Conservation (phyloP, 2,329 filamentous ascomycete species). For the Tympanopsis confertula region DNA sequence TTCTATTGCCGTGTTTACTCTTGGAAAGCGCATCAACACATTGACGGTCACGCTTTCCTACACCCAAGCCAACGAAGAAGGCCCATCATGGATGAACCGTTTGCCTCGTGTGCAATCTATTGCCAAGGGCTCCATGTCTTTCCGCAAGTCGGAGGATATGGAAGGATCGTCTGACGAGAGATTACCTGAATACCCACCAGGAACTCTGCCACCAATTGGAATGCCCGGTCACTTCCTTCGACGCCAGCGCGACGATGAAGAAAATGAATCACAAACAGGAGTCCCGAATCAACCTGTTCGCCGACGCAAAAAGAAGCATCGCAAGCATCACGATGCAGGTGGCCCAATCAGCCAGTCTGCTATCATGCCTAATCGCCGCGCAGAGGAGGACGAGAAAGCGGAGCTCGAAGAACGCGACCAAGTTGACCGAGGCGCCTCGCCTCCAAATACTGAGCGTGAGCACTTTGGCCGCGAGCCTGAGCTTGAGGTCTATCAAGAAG, state of each 20-base stretch:
- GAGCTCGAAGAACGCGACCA: conserved; percentile 13
- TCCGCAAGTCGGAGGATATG: conserved; percentile 67
- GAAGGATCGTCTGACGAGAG: conserved; percentile 39
- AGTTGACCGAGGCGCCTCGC: conserved; percentile 14
- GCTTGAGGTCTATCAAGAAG: conserved; percentile 50
- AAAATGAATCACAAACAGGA: neutral
- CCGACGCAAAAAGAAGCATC: conserved; percentile 11
- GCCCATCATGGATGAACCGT: conserved; percentile 88
- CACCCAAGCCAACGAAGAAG: conserved; percentile 77
- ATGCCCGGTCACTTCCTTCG: conserved; percentile 68
- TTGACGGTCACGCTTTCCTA: conserved; percentile 92
- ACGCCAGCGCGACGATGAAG: conserved; percentile 67
- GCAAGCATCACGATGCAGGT: conserved; percentile 31
- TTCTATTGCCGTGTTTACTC: conserved; percentile 93
- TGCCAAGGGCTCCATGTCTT: conserved; percentile 65
- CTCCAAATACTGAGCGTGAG: conserved; percentile 17
- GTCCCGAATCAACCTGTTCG: too few species aligned
- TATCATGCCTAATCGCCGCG: conserved; percentile 34
- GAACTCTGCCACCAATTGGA: conserved; percentile 60
- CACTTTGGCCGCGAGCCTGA: conserved; percentile 11
- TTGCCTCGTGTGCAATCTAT: conserved; percentile 60
- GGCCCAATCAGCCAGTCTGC: conserved; percentile 54
- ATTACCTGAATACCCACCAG: conserved; percentile 49
- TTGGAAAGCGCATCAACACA: conserved; percentile 97
- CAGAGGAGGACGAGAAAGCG: conserved; percentile 5